Percentiles rank a stretch among this genome's conserved stretches.
These are phyloP conservation scores for Backusella tuberculispora DNA, from an alignment of 192 early-diverging fungal species.

Conservation along the genomic window DNA sequence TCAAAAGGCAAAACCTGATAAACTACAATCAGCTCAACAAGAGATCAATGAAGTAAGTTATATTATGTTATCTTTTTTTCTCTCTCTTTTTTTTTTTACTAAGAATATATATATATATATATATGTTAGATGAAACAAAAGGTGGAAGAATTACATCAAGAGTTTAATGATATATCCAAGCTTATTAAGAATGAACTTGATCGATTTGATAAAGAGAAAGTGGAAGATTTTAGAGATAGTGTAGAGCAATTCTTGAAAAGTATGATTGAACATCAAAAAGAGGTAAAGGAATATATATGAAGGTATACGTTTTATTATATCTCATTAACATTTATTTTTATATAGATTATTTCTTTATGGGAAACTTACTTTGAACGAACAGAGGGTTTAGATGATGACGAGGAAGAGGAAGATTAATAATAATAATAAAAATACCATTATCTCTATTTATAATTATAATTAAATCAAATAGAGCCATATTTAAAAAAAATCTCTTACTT, in stretches of 20 bases:
- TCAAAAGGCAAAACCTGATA: constrained; percentile 54
- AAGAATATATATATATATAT: constrained; percentile 20
- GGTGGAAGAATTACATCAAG: constrained; percentile 55
- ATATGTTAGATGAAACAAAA: constrained; percentile 47
- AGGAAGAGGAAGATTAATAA: background rate
- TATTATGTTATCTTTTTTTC: background rate
- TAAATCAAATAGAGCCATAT: background rate
- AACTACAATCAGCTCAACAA: constrained; percentile 41
- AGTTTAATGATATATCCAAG: constrained; percentile 78
- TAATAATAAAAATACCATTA: background rate
- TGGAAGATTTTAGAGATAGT: constrained; percentile 77
- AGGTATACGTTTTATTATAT: background rate
- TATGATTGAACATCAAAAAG: constrained; percentile 80
- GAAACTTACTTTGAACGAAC: constrained; percentile 44
- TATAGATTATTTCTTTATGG: constrained; percentile 44
- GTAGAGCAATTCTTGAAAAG: constrained; percentile 74
- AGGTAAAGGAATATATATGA: constrained; percentile 47
- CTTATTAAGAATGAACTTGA: constrained; percentile 75
- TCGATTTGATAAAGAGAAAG: constrained; percentile 78
- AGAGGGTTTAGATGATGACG: constrained; percentile 32
- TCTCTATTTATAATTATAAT: background rate
- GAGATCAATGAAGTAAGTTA: constrained; percentile 59
- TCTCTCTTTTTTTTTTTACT: background rate
- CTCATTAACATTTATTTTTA: background rate
- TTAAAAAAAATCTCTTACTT: too few species aligned